phyloP scores from a whole-genome alignment of 108 stramenopile genomes.

The Aurantiochytrium sp. region DNA sequence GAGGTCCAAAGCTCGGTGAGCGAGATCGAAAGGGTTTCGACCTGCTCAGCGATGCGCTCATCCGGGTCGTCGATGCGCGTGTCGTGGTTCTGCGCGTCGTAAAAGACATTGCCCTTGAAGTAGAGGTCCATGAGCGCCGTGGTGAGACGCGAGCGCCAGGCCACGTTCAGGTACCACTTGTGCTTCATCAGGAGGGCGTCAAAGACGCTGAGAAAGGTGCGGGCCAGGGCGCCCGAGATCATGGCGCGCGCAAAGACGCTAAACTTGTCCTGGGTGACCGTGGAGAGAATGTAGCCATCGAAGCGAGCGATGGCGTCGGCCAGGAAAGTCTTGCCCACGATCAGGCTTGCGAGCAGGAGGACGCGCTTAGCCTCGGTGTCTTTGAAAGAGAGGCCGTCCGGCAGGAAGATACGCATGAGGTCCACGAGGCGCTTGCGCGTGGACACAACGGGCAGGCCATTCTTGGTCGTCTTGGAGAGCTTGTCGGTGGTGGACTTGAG shows the following conservation, averaged over 20 bases:
- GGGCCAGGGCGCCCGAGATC: neutral
- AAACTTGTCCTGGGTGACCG: neutral
- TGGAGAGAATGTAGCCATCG: constrained; percentile 29
- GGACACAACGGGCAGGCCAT: neutral
- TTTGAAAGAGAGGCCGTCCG: neutral
- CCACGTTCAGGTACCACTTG: neutral
- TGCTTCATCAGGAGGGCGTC: neutral
- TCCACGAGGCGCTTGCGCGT: neutral
- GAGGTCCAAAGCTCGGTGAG: constrained; percentile 24
- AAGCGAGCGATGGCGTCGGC: constrained; percentile 21
- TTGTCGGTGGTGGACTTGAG: neutral
- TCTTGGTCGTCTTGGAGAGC: neutral
- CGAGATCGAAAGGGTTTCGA: neutral
- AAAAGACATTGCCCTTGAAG: neutral
- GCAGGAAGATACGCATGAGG: neutral
- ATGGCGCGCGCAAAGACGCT: neutral
- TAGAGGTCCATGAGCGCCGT: neutral
- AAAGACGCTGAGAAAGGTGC: constrained; percentile 12
- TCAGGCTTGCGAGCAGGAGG: neutral
- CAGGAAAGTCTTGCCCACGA: constrained; percentile 15
- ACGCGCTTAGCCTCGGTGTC: constrained; percentile 10
- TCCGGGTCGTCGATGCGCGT: constrained; percentile 5
- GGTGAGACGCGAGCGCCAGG: constrained; percentile 17
- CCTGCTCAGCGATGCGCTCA: constrained; percentile 16
- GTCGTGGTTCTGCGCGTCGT: constrained; percentile 22